Evolutionary conservation across 352 stramenopile genomes (phyloP).

Genomic region (Peronosclerospora sorghi): DNA sequence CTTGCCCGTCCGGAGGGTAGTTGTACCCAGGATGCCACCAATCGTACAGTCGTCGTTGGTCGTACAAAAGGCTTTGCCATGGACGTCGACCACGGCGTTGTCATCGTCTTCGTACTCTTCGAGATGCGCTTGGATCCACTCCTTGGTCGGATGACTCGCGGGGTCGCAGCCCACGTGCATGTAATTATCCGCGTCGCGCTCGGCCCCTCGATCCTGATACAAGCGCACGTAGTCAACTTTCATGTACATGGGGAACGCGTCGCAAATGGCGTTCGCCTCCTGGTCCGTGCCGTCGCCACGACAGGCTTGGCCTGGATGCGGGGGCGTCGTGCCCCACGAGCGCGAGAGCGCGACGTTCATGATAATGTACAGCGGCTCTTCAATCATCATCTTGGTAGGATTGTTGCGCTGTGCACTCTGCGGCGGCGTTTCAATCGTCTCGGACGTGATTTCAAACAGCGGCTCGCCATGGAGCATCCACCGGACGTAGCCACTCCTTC

Average conservation of each 20-base stretch:
- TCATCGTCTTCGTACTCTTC: slow-evolving; percentile 31
- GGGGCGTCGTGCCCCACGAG: slow-evolving; percentile 30
- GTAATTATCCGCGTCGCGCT: slow-evolving; percentile 12
- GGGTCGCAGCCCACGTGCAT: slow-evolving; percentile 30
- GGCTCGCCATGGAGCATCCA: slow-evolving; percentile 59
- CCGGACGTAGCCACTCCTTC: slow-evolving; percentile 23
- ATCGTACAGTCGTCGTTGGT: slow-evolving; percentile 35
- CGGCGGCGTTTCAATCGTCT: slow-evolving; percentile 22
- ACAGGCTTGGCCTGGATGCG: slow-evolving; percentile 10
- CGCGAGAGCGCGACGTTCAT: slow-evolving; percentile 88
- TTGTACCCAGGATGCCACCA: slow-evolving; percentile 19
- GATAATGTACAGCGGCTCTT: slow-evolving; percentile 88
- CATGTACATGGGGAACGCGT: slow-evolving; percentile 38
- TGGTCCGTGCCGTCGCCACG: slow-evolving; percentile 15
- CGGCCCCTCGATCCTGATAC: slow-evolving; percentile 50
- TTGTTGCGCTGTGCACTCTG: slow-evolving; percentile 24
- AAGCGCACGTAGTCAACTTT: slow-evolving; percentile 80
- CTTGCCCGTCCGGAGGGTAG: slow-evolving; percentile 22
- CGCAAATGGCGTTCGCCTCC: slow-evolving; percentile 35
- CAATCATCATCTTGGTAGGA: slow-evolving; percentile 75
- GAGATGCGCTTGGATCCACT: slow-evolving; percentile 28
- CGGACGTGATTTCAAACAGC: slow-evolving; percentile 60
- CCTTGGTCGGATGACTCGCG: slow-evolving; percentile 22
- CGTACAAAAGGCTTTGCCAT: slow-evolving; percentile 30
- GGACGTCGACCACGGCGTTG: slow-evolving; percentile 25